Conservation (phyloP, 1,284 basidiomycete genomes). For the Sutorius eximius region DNA sequence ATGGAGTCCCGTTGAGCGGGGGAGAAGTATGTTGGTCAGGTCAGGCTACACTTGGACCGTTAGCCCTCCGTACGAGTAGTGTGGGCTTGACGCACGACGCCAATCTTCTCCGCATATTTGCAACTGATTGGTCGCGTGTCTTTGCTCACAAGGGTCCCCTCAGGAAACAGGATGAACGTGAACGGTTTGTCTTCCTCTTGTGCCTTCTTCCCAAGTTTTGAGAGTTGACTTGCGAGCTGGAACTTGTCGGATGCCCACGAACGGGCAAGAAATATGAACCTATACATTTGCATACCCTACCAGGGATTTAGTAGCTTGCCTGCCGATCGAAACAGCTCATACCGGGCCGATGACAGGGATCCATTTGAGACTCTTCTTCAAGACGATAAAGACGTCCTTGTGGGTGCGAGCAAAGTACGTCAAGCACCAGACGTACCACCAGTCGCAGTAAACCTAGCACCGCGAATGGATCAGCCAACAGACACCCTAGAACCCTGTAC, state of each 20-base stretch:
- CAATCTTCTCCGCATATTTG: constrained; percentile 81
- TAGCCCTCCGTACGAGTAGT: constrained; percentile 2
- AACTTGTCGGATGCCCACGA: constrained; percentile 83
- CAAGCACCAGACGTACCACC: constrained; percentile 91
- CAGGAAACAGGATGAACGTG: constrained; percentile 87
- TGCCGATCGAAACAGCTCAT: constrained; percentile 29
- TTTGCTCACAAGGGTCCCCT: constrained; percentile 86
- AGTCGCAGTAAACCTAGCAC: constrained; percentile 80
- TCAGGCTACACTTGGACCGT: constrained; percentile 56
- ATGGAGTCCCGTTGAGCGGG: constrained; percentile 87
- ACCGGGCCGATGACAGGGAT: constrained; percentile 89
- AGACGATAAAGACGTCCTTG: constrained; percentile 79
- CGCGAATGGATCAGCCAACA: constrained; percentile 3
- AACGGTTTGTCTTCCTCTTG: constrained; percentile 69
- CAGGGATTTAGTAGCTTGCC: constrained; percentile 14
- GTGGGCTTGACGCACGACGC: constrained; percentile 58
- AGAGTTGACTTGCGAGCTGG: constrained; percentile 59
- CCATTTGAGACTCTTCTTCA: constrained; percentile 89
- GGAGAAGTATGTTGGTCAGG: constrained; percentile 77
- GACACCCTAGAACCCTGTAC: neutral
- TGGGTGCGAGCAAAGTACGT: constrained; percentile 75
- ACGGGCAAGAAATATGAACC: constrained; percentile 86
- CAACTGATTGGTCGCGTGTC: constrained; percentile 82
- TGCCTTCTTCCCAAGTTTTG: constrained; percentile 57
- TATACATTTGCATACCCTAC: constrained; percentile 88